Conservation (phyloP, 805 yeast genomes). For the Saturnispora halmiae region DNA sequence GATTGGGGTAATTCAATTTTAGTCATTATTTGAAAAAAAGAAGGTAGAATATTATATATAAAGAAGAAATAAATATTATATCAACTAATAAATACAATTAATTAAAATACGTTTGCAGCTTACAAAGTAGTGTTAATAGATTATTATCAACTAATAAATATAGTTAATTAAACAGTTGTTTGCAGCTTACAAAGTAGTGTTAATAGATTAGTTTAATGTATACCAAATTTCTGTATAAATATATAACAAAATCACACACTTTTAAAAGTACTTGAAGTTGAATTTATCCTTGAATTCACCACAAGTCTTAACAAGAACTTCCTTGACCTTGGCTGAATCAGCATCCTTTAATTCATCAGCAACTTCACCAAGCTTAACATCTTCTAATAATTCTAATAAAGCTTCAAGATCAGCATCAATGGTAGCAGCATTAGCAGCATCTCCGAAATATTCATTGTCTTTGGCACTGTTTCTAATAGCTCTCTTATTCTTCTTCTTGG, state of each 20-base stretch:
- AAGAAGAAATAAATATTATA: too few species aligned
- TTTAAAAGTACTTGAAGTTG: constrained; percentile 14
- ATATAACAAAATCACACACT: too few species aligned
- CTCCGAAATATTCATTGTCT: constrained; percentile 80
- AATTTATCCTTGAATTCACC: constrained; percentile 26
- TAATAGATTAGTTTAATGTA: too few species aligned
- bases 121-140: too few species aligned
- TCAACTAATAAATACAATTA: too few species aligned
- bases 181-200: too few species aligned
- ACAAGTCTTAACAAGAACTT: constrained; percentile 47
- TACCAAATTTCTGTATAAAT: too few species aligned
- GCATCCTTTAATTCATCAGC: constrained; percentile 56
- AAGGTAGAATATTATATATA: too few species aligned
- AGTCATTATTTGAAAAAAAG: constrained; percentile 23
- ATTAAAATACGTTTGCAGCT: too few species aligned
- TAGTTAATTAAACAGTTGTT: too few species aligned
- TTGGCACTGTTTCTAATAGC: constrained; percentile 67
- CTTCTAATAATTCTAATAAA: constrained; percentile 73
- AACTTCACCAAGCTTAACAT: constrained; percentile 63
- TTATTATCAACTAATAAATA: too few species aligned
- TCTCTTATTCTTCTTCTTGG: constrained; percentile 76
- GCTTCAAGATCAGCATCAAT: constrained; percentile 75
- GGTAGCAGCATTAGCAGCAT: constrained; percentile 52
- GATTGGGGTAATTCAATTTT: constrained; percentile 25
- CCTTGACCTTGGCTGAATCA: constrained; percentile 50